These are phyloP conservation scores for Monosporascus cannonballus DNA, from an alignment of 2,329 filamentous ascomycete genomes.

Conservation along the genomic window DNA sequence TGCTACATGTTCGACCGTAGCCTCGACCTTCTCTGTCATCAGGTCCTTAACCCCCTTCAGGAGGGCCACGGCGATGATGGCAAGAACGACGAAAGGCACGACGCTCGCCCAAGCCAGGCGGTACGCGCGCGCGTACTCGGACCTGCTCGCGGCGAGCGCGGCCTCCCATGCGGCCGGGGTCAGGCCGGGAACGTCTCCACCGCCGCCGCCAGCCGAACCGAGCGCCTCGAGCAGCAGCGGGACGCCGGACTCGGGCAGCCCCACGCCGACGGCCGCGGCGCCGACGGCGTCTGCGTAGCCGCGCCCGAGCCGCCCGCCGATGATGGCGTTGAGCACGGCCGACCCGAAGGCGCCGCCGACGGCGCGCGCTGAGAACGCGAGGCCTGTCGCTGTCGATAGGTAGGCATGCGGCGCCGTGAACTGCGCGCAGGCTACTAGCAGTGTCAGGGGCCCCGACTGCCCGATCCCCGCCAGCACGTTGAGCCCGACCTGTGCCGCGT, in stretches of 20 bases:
- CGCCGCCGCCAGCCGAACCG: conserved; percentile 21
- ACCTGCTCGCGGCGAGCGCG: conserved; percentile 33
- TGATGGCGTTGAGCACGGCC: conserved; percentile 45
- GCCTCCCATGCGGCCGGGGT: conserved; percentile 31
- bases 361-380: conserved; percentile 46
- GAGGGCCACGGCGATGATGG: conserved; percentile 35
- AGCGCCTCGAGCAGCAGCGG: conserved; percentile 33
- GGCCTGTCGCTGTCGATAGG: conserved; percentile 46
- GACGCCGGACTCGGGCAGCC: conserved; percentile 33
- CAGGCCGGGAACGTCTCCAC: conserved; percentile 27
- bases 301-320: conserved; percentile 37
- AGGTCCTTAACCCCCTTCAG: conserved; percentile 42
- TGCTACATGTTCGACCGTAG: conserved; percentile 37
- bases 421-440: conserved; percentile 44
- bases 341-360: conserved; percentile 48
- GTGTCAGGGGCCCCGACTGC: conserved; percentile 42
- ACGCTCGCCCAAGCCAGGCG: conserved; percentile 43
- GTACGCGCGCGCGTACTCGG: conserved; percentile 42
- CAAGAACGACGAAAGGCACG: conserved; percentile 45
- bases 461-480: conserved; percentile 42
- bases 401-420: conserved; percentile 47
- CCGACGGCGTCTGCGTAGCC: conserved; percentile 34
- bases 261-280: conserved; percentile 34
- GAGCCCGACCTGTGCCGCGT: conserved; percentile 39
- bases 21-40: conserved; percentile 49